Conservation (phyloP, 2,329 filamentous ascomycete genomes). For the Trichoderma aggressivum region DNA sequence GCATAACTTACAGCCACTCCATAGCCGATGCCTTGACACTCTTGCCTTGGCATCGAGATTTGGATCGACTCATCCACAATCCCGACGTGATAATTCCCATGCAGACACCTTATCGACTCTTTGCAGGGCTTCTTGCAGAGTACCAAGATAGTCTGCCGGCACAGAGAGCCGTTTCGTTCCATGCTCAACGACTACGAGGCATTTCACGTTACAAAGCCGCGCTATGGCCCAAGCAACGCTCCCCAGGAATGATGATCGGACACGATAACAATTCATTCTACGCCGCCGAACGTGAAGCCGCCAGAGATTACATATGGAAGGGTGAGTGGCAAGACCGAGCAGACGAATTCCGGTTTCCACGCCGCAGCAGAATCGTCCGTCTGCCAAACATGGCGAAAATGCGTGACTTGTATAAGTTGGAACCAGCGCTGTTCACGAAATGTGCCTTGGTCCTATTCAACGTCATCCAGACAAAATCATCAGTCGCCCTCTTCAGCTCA, state of each 20-base stretch:
- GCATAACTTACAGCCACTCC: slow-evolving; percentile 35
- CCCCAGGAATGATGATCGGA: slow-evolving; percentile 35
- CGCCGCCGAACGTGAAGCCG: slow-evolving; percentile 22
- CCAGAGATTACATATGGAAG: slow-evolving; percentile 30
- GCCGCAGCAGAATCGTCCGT: slow-evolving; percentile 30
- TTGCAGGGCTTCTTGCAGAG: slow-evolving; percentile 32
- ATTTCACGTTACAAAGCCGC: slow-evolving; percentile 33
- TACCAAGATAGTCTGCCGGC: slow-evolving; percentile 31
- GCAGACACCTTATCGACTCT: slow-evolving; percentile 31
- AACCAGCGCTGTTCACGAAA: slow-evolving; percentile 31
- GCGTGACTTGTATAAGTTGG: slow-evolving; percentile 23
- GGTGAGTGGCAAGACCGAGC: slow-evolving; percentile 28
- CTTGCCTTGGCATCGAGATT: slow-evolving; percentile 32
- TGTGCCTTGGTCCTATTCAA: slow-evolving; percentile 36
- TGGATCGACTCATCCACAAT: slow-evolving; percentile 31
- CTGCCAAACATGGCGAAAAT: slow-evolving; percentile 28
- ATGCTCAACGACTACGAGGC: slow-evolving; percentile 33
- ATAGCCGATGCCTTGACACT: slow-evolving; percentile 35
- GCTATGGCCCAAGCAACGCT: slow-evolving; percentile 33
- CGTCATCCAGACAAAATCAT: slow-evolving; percentile 30
- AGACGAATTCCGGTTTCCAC: slow-evolving; percentile 30
- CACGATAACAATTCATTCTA: slow-evolving; percentile 27
- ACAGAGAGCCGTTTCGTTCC: slow-evolving; percentile 28
- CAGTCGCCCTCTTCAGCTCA: slow-evolving; percentile 33
- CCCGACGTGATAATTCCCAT: slow-evolving; percentile 20